Base-by-base conservation (phyloP, 495 filamentous ascomycete genomes). In the Aspergillus sparsus region DNA sequence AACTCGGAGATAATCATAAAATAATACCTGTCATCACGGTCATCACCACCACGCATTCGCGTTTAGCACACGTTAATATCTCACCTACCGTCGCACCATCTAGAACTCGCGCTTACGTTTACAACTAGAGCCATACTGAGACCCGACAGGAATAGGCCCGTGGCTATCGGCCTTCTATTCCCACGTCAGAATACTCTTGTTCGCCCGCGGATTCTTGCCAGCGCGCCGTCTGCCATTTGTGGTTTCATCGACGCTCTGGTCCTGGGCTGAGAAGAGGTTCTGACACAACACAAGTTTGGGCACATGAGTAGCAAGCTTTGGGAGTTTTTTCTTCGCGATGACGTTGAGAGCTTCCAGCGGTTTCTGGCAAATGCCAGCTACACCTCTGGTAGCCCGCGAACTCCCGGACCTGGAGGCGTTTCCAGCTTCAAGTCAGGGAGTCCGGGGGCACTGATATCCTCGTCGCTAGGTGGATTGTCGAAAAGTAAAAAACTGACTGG, bases 231-330 rank as follows among this genome's bases (percentile, higher is more conserved):
- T 77, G 83, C 88, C 88, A 62, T 62, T 60, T 52, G 85, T 86
- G 89, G 77, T 87, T 83, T 91, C 87, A 85, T 89, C 87, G 89
- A 93, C 91, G 92, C 85, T 88, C 83, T 71, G 71, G 75, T 74
- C 72, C 77, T 72, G 84, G 87, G 85, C 82, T 80, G 82, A 81
- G 78, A 80, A 80, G 84, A 82, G 79, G 71, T 77, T 73, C 75
- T 72, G 72, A 70, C 70, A 66, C 63, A 61, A 63, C 57, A 69
- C 67, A 68, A 71, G 60, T 66, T 67, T 69, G 76, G 77, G 82
- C 89, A 87, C 86, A 98, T 98, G 95, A 97, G 89, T 84, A 88
- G 89, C 78, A 86, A 89, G 80, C 86, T 98, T 71, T 97, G 94
- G 93, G 90, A 91, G 79, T 91, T 83, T 74, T 98, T 92, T 72